Conservation (phyloP, 495 filamentous ascomycete species). For the Daldinia concentrica region DNA sequence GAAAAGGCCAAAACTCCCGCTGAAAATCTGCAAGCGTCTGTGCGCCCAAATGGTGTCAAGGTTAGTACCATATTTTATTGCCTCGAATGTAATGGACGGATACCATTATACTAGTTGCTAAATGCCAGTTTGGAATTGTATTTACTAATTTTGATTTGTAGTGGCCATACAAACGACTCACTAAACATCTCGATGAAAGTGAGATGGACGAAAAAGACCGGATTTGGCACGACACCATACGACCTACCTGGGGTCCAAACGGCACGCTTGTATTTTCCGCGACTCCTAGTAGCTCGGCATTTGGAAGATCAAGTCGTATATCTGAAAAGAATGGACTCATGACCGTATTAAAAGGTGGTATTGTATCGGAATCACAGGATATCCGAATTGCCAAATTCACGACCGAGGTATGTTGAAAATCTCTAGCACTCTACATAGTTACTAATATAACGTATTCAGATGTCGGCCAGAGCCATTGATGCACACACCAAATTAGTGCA, state of each 20-base stretch:
- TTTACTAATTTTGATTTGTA: constrained; percentile 59
- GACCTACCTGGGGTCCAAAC: constrained; percentile 80
- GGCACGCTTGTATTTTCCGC: constrained; percentile 73
- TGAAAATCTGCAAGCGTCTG: constrained; percentile 51
- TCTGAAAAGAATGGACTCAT: constrained; percentile 44
- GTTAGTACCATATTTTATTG: constrained; percentile 56
- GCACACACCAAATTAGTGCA: constrained; percentile 38
- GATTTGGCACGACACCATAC: constrained; percentile 70
- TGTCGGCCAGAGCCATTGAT: constrained; percentile 43
- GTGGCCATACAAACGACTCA: constrained; percentile 86
- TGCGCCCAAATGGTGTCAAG: constrained; percentile 57
- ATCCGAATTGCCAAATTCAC: constrained; percentile 64
- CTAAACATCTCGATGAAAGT: constrained; percentile 69
- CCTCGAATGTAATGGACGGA: not conserved
- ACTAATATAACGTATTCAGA: constrained; percentile 28
- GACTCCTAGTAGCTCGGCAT: constrained; percentile 47
- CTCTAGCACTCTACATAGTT: constrained; percentile 1
- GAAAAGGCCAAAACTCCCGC: constrained; percentile 64
- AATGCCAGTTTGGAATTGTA: constrained; percentile 39
- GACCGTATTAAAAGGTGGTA: constrained; percentile 44
- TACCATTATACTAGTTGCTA: not conserved
- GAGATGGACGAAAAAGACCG: constrained; percentile 67
- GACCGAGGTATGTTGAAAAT: constrained; percentile 53
- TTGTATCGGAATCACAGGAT: constrained; percentile 54
- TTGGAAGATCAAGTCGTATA: constrained; percentile 43